Percentiles rank a stretch among this genome's conserved stretches.
Conservation (phyloP, 768 basidiomycete species). For the Leccinum fibrillosum region DNA sequence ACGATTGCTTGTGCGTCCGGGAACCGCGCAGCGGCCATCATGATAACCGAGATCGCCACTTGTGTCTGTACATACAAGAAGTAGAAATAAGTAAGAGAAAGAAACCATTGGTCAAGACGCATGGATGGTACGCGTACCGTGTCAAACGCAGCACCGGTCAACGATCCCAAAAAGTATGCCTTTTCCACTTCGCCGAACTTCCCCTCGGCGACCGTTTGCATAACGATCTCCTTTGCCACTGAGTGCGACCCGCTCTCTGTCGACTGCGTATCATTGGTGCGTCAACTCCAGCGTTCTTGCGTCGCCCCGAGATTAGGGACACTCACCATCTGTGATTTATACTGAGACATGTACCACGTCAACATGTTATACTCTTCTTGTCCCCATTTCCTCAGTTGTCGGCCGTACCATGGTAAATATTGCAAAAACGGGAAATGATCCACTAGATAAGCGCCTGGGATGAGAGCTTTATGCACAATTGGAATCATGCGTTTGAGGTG, state of each 20-base stretch:
- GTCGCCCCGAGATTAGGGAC: neutral
- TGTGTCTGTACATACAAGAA: constrained; percentile 18
- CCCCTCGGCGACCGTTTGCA: constrained; percentile 42
- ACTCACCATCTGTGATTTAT: constrained; percentile 32
- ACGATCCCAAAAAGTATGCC: constrained; percentile 56
- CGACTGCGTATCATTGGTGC: constrained; percentile 2
- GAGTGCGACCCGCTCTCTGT: constrained; percentile 20
- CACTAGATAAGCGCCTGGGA: constrained; percentile 32
- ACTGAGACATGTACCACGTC: constrained; percentile 42
- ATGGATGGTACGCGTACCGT: constrained; percentile 32
- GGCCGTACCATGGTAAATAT: constrained; percentile 62
- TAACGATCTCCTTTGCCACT: constrained; percentile 53
- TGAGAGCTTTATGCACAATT: constrained; percentile 30
- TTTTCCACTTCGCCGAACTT: constrained; percentile 50
- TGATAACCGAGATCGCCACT: constrained; percentile 26
- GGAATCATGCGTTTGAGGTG: constrained; percentile 29
- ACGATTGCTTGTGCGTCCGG: constrained; percentile 34
- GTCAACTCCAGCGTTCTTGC: neutral
- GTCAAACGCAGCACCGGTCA: constrained; percentile 63
- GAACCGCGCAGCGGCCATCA: constrained; percentile 37
- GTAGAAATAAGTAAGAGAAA: neutral
- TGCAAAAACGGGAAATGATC: constrained; percentile 35
- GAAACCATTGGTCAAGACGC: neutral
- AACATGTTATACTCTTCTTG: constrained; percentile 50
- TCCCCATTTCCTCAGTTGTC: constrained; percentile 52